A percentile compares a stretch with the other conserved stretches of the same genome.
These are phyloP conservation scores for Aspergillus glaucus DNA, from an alignment of 2,329 filamentous ascomycete species.

Conservation along the genomic window DNA sequence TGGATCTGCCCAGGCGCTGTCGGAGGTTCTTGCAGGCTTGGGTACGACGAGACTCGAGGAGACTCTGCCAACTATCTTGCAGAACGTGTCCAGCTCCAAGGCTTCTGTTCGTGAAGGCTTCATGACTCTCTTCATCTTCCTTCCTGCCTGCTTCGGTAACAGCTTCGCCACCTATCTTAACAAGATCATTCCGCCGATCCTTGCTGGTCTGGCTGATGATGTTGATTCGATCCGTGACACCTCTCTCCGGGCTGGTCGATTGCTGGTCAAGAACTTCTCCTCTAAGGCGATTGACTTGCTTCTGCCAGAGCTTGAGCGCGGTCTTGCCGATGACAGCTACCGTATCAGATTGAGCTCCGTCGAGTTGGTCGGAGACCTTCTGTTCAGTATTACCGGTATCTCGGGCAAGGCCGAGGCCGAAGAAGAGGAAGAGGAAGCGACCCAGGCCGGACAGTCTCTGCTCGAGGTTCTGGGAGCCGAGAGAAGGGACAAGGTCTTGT, in stretches of 20 bases:
- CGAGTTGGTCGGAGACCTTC: slow-evolving; percentile 88
- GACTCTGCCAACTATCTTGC: slow-evolving; percentile 88
- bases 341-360: slow-evolving; percentile 97
- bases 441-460: slow-evolving; percentile 86
- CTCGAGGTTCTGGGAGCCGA: slow-evolving; percentile 92
- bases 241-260: slow-evolving; percentile 83
- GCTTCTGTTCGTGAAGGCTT: slow-evolving; percentile 91
- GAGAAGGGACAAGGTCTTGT: slow-evolving; percentile 92
- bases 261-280: slow-evolving; percentile 97
- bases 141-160: slow-evolving; percentile 98
- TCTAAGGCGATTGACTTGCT: slow-evolving; percentile 89
- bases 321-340: slow-evolving; percentile 94
- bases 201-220: slow-evolving; percentile 90
- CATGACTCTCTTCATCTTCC: slow-evolving; percentile 99
- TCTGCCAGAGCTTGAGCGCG: slow-evolving; percentile 88
- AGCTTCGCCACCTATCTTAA: slow-evolving; percentile 94
- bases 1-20: slow-evolving; percentile 91
- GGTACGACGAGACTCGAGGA: slow-evolving; percentile 91
- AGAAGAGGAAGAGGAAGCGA: slow-evolving; percentile 62
- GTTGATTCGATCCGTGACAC: slow-evolving; percentile 95
- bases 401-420: slow-evolving; percentile 72
- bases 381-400: slow-evolving; percentile 97
- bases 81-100: slow-evolving; percentile 90
- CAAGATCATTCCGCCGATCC: slow-evolving; percentile 90
- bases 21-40: slow-evolving; percentile 89